Evolutionary conservation across 495 filamentous ascomycete genomes (phyloP), one percentile per base, ranked within the genome.

Genomic region (Annulohypoxylon stygium): DNA sequence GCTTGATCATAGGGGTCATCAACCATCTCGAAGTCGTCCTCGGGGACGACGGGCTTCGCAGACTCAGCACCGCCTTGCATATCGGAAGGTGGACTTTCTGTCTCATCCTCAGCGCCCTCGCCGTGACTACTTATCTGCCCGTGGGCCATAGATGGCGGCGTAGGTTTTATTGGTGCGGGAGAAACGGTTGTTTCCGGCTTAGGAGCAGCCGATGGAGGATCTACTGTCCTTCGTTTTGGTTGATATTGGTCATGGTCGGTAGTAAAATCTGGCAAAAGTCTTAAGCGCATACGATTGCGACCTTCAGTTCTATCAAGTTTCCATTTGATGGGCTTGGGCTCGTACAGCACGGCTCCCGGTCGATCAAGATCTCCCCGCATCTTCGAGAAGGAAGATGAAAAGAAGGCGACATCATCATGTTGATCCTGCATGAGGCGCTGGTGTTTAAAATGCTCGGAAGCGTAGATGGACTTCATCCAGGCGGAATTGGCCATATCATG

Each of bases 261-360:
- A 14, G 88, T 87, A 50, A 88, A 87, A 75, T 97, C 93, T 5
- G 93, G 93, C 23, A 97, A 86, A 54, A 97, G 88, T 4, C 96
- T 89, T 59, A 97, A 84, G 45, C 97, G 88, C 94, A 98, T 98
- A 39, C 97, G 92, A 78, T 97, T 97, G 14, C 95, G 89, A 41
- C 95, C 97, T 83, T 99, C 96, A 0, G 95, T 98, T 75, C 96
- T 89, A 78, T 99, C 96, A 7, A 99, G 88, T 76, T 92, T 93
- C 93, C 93, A 98, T 78, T 92, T 97, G 3, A 83, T 85, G 12
- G 87, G 79, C 16, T 86, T 84, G 0, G 85, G 81, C 53, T 91
- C 87, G 53, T 92, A 89, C 43, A 97, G 89, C 23, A 98, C 84
- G 14, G 93, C 94, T 50, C 93, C 92, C 9, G 93, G 92, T 20